These are phyloP conservation scores for Tetrastigma voinierianum DNA, from an alignment of 164 flowering plant genomes.

Conservation along the genomic window DNA sequence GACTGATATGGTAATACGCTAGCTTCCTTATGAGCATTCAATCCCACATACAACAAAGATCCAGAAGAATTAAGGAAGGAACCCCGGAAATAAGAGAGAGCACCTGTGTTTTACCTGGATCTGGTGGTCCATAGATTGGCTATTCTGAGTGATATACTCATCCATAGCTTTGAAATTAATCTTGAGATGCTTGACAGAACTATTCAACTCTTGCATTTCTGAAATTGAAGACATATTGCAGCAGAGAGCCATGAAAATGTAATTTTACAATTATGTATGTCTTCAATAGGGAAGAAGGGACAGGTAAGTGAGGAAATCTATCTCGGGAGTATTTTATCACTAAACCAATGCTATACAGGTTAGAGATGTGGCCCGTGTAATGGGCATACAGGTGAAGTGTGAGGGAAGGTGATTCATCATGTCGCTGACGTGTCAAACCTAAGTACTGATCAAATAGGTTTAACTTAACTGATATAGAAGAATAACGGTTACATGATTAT, in stretches of 20 bases:
- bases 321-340: not conserved
- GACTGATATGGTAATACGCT: too few species aligned
- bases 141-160: conserved; percentile 23
- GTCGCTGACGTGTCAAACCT: too few species aligned
- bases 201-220: conserved; percentile 26
- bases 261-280: too few species aligned
- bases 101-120: not conserved
- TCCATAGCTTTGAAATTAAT: conserved; percentile 18
- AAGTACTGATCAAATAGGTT: too few species aligned
- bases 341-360: too few species aligned
- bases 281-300: not conserved
- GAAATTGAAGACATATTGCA: conserved; percentile 17
- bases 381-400: too few species aligned
- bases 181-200: conserved; percentile 28
- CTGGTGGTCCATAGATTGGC: conserved; percentile 27
- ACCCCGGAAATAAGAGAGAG: too few species aligned
- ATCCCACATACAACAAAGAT: conserved; percentile 94
- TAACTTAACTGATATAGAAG: too few species aligned
- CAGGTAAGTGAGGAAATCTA: not conserved
- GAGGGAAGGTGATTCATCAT: too few species aligned
- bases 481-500: too few species aligned
- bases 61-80: too few species aligned
- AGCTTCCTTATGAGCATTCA: conserved; percentile 75
- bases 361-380: too few species aligned
- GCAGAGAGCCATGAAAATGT: conserved; percentile 12